These are phyloP conservation scores for Colletotrichum destructivum DNA, from an alignment of 2,329 filamentous ascomycete genomes.

Conservation along the genomic window DNA sequence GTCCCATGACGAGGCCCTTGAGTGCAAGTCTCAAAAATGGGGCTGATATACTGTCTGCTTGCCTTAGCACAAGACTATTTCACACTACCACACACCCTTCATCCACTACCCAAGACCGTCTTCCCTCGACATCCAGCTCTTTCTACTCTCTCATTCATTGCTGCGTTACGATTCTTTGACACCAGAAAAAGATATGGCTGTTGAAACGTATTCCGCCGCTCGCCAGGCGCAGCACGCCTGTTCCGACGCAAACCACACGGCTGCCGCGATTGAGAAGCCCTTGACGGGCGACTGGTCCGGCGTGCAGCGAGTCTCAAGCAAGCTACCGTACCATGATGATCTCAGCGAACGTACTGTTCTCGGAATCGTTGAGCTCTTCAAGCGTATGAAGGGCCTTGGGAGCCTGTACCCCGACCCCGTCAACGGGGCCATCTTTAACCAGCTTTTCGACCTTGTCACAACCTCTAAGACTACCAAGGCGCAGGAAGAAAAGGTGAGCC, in stretches of 20 bases:
- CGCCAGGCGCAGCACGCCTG: neutral
- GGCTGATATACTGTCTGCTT: neutral
- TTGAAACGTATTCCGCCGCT: neutral
- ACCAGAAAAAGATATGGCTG: neutral
- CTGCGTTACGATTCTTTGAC: too few relatives aligned
- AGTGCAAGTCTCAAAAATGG: neutral
- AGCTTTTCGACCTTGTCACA: neutral
- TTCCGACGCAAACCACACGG: neutral
- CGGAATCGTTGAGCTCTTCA: neutral
- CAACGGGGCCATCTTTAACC: neutral
- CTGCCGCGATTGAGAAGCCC: neutral
- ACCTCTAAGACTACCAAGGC: neutral
- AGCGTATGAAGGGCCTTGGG: neutral
- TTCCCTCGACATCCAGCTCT: too few relatives aligned
- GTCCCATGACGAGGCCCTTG: neutral
- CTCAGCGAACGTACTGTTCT: neutral
- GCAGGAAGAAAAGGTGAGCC: neutral
- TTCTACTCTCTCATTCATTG: too few relatives aligned
- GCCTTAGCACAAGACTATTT: neutral
- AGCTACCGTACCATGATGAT: neutral
- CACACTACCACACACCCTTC: too few relatives aligned
- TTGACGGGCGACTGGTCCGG: neutral
- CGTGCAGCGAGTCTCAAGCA: neutral
- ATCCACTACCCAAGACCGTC: too few relatives aligned
- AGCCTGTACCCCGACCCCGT: neutral